phyloP scores from a whole-genome alignment of 2,329 filamentous ascomycete species.

The Pseudocercospora cruenta region DNA sequence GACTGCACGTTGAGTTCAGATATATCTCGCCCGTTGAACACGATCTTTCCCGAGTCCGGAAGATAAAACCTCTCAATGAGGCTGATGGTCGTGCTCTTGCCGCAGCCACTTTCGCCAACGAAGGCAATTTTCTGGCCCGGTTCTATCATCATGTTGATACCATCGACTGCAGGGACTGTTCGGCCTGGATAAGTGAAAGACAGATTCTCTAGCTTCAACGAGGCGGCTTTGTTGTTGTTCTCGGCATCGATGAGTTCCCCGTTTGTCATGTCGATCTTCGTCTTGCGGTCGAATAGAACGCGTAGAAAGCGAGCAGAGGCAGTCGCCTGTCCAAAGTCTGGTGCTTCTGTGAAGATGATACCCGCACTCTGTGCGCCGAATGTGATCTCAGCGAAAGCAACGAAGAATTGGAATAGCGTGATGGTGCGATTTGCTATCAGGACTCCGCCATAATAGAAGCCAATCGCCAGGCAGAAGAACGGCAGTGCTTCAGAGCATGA shows the following conservation, averaged over 20 bases:
- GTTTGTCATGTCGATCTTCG: conserved; percentile 68
- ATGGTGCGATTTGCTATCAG: conserved; percentile 74
- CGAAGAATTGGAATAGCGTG: conserved; percentile 83
- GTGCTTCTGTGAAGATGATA: conserved; percentile 84
- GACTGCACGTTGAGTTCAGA: conserved; percentile 79
- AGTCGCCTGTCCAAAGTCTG: conserved; percentile 91
- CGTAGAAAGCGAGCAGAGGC: conserved; percentile 80
- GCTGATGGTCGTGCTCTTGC: conserved; percentile 91
- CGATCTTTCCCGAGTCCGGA: conserved; percentile 76
- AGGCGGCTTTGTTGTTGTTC: conserved; percentile 72
- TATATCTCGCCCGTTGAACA: conserved; percentile 82
- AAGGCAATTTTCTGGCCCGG: conserved; percentile 85
- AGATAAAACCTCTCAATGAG: conserved; percentile 95
- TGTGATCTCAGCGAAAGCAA: conserved; percentile 84
- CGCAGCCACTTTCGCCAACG: conserved; percentile 91
- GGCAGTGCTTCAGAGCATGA: conserved; percentile 81
- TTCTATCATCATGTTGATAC: conserved; percentile 72
- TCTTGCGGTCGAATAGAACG: conserved; percentile 79
- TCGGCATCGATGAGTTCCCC: conserved; percentile 43
- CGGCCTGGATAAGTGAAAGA: conserved; percentile 94
- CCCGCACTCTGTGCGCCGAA: conserved; percentile 93
- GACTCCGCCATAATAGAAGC: conserved; percentile 89
- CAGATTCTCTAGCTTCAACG: conserved; percentile 90
- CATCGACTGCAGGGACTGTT: conserved; percentile 87
- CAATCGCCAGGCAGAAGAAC: conserved; percentile 81